These are phyloP conservation scores for Oxyria digyna DNA, from an alignment of 148 eudicot genomes.

Conservation along the genomic window DNA sequence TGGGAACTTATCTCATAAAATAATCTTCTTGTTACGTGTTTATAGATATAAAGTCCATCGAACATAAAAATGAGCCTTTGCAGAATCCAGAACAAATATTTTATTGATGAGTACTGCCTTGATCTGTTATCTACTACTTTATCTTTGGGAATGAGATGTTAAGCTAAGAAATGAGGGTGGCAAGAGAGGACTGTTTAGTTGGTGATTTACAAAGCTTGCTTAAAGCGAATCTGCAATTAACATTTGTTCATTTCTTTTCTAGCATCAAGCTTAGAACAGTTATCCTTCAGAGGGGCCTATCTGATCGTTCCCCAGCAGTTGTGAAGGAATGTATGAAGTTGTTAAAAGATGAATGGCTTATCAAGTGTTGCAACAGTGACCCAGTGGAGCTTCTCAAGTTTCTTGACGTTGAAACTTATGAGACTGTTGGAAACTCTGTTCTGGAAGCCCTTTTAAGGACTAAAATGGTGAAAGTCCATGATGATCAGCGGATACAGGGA, in stretches of 20 bases:
- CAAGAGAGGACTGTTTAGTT: not conserved
- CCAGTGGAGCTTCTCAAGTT: slow-evolving; percentile 75
- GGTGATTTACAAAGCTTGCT: not conserved
- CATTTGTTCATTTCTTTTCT: not conserved
- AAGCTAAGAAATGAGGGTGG: not conserved
- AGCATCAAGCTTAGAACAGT: slow-evolving; percentile 87
- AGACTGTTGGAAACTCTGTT: slow-evolving; percentile 68
- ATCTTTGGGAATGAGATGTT: not conserved
- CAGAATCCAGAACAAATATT: not conserved
- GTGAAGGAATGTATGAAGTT: slow-evolving; percentile 72
- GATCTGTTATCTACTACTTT: not conserved
- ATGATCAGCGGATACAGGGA: slow-evolving; percentile 39
- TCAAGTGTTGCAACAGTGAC: slow-evolving; percentile 68
- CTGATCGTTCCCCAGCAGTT: slow-evolving; percentile 80
- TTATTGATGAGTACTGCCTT: not conserved
- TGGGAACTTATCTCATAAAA: not conserved
- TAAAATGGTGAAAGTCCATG: slow-evolving; percentile 50
- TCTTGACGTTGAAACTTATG: slow-evolving; percentile 97
- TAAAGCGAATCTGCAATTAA: not conserved
- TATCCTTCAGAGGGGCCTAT: slow-evolving; percentile 87
- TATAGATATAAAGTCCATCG: not conserved
- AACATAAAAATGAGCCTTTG: not conserved
- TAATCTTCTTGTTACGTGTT: not conserved
- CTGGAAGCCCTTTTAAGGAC: slow-evolving; percentile 57
- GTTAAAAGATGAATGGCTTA: slow-evolving; percentile 88